A percentile compares a stretch with the other conserved stretches of the same genome.
Evolutionary conservation across 805 yeast species (phyloP).

Genomic region (Candida montana): DNA sequence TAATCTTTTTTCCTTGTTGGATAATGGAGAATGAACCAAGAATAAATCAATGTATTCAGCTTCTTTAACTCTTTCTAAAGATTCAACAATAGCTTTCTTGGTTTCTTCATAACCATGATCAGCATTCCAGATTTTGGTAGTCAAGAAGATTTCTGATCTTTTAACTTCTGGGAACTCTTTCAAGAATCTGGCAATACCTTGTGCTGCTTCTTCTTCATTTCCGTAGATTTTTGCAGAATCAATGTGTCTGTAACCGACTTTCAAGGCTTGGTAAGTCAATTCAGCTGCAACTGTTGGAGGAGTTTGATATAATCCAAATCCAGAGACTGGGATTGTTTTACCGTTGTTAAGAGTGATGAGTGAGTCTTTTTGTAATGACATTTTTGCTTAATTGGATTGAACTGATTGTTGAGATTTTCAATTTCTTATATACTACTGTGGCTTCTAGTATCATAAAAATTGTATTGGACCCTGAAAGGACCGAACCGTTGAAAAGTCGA

Average conservation of each 20-base stretch:
- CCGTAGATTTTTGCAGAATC: conserved; percentile 19
- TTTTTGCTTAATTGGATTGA: neutral
- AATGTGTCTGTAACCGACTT: conserved; percentile 23
- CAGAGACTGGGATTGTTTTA: conserved; percentile 20
- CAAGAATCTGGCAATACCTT: conserved; percentile 20
- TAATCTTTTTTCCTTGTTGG: conserved; percentile 41
- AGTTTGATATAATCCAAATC: conserved; percentile 22
- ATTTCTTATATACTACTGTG: too few species aligned
- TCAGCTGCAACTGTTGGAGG: conserved; percentile 17
- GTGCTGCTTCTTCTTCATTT: conserved; percentile 19
- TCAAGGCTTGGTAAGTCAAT: conserved; percentile 19
- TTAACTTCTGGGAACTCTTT: conserved; percentile 16
- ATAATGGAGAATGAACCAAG: conserved; percentile 61
- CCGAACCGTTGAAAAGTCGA: too few species aligned
- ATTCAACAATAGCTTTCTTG: conserved; percentile 40
- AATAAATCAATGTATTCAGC: conserved; percentile 66
- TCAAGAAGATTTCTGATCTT: conserved; percentile 22
- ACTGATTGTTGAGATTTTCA: neutral
- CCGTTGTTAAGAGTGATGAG: conserved; percentile 18
- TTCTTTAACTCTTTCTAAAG: conserved; percentile 44
- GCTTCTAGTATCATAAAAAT: too few species aligned
- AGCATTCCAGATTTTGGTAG: conserved; percentile 17
- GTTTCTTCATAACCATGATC: conserved; percentile 13
- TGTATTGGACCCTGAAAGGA: too few species aligned
- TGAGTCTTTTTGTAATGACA: conserved; percentile 13